A percentile compares a stretch with the other conserved stretches of the same genome.
phyloP scores from a whole-genome alignment of 2,329 filamentous ascomycete species.

The Coleophoma crateriformis region DNA sequence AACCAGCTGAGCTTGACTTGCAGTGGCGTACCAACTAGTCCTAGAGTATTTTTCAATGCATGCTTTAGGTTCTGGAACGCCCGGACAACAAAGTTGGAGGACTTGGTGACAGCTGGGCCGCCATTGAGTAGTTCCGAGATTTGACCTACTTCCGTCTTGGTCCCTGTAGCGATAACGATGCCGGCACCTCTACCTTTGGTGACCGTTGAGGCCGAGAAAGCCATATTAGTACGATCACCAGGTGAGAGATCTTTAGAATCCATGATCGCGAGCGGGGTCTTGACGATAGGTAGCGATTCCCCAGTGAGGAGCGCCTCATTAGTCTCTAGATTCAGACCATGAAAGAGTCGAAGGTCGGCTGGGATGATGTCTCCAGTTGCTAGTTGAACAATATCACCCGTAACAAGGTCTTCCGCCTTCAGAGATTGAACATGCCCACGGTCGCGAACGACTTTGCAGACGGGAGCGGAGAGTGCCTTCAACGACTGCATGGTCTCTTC shows the following conservation, averaged over 20 bases:
- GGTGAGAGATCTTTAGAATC: slow-evolving; percentile 50
- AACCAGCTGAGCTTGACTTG: slow-evolving; percentile 83
- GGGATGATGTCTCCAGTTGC: slow-evolving; percentile 64
- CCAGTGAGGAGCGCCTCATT: slow-evolving; percentile 73
- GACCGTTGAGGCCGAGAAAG: slow-evolving; percentile 67
- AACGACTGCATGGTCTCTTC: slow-evolving; percentile 57
- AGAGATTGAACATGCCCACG: slow-evolving; percentile 43
- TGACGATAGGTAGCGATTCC: slow-evolving; percentile 65
- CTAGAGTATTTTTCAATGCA: slow-evolving; percentile 47
- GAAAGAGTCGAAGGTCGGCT: slow-evolving; percentile 59
- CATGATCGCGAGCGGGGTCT: slow-evolving; percentile 50
- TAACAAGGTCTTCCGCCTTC: slow-evolving; percentile 53
- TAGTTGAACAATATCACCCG: slow-evolving; percentile 59
- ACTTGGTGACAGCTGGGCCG: slow-evolving; percentile 43
- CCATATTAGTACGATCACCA: slow-evolving; percentile 66
- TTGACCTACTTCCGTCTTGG: slow-evolving; percentile 70
- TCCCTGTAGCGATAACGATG: slow-evolving; percentile 64
- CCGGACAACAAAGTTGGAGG: slow-evolving; percentile 38
- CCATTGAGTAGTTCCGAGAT: slow-evolving; percentile 67
- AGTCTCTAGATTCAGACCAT: slow-evolving; percentile 68
- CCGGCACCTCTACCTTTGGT: slow-evolving; percentile 65
- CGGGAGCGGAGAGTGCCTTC: slow-evolving; percentile 29
- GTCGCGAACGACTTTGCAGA: slow-evolving; percentile 52
- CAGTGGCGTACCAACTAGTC: slow-evolving; percentile 71
- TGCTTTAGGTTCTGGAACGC: slow-evolving; percentile 41